Conservation (phyloP, 2,329 filamentous ascomycete genomes). For the Fusarium verrucosum region DNA sequence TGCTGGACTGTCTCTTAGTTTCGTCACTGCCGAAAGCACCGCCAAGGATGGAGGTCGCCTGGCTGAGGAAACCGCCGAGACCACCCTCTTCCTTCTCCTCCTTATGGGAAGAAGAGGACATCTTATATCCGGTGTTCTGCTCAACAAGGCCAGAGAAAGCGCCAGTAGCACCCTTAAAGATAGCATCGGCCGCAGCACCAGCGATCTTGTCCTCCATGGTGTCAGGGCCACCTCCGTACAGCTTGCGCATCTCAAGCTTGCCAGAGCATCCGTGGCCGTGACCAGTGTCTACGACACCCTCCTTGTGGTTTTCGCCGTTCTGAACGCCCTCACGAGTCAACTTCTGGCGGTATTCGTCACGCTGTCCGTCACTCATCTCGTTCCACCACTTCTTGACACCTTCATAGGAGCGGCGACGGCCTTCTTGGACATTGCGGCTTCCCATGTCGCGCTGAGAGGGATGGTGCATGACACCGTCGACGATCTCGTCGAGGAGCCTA, state of each 20-base stretch:
- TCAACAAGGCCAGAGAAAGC: conserved; percentile 59
- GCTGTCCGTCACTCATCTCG: conserved; percentile 68
- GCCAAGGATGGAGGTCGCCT: conserved; percentile 73
- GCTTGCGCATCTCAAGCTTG: conserved; percentile 81
- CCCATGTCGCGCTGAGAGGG: conserved; percentile 79
- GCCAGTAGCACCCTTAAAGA: conserved; percentile 67
- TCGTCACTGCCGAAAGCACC: conserved; percentile 65
- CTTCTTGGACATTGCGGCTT: conserved; percentile 75
- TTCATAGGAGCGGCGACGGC: conserved; percentile 80
- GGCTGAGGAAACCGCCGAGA: conserved; percentile 75
- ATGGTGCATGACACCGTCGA: conserved; percentile 86
- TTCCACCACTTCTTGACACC: conserved; percentile 86
- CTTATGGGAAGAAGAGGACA: conserved; percentile 47
- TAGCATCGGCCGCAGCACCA: conserved; percentile 63
- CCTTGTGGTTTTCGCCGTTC: conserved; percentile 84
- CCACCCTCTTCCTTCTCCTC: conserved; percentile 68
- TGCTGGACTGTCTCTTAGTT: conserved; percentile 62
- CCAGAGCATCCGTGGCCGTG: conserved; percentile 85
- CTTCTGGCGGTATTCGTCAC: conserved; percentile 75
- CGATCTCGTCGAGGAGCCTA: conserved; percentile 77
- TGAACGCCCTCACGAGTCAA: conserved; percentile 81
- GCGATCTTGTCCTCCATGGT: conserved; percentile 66
- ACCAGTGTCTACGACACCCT: conserved; percentile 82
- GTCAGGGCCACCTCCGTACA: conserved; percentile 58
- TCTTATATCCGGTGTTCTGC: conserved; percentile 56